These are phyloP conservation scores for Colletotrichum aenigma DNA, from an alignment of 2,329 filamentous ascomycete genomes.

Conservation along the genomic window DNA sequence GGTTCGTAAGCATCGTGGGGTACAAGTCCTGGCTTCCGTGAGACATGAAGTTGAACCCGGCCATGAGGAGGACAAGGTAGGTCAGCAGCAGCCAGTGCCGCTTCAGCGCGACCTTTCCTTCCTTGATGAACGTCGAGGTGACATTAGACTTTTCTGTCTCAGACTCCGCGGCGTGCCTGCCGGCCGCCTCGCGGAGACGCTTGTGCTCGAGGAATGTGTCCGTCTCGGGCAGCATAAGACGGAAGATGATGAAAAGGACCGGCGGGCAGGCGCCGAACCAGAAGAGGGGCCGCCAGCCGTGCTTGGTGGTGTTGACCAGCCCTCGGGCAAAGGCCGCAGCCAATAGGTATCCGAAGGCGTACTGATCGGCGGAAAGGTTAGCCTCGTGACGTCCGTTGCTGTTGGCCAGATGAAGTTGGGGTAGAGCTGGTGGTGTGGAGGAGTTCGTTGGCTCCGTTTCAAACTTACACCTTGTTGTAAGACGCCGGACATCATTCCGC, in stretches of 20 bases:
- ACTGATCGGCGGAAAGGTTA: conserved; percentile 38
- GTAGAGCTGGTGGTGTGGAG: not conserved
- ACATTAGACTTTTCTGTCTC: conserved; percentile 43
- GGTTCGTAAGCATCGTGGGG: conserved; percentile 62
- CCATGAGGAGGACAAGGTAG: conserved; percentile 87
- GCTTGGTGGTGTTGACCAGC: conserved; percentile 75
- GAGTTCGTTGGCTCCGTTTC: conserved; percentile 39
- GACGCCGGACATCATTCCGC: conserved; percentile 77
- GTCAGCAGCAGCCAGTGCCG: conserved; percentile 80
- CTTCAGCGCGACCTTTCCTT: conserved; percentile 79
- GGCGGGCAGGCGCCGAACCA: conserved; percentile 89
- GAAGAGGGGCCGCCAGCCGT: conserved; percentile 84
- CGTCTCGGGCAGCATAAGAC: conserved; percentile 80
- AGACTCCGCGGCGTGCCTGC: not conserved
- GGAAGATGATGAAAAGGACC: conserved; percentile 79
- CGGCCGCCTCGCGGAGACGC: conserved; percentile 56
- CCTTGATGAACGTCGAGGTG: conserved; percentile 71
- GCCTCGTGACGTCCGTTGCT: not conserved
- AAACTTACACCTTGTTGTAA: conserved; percentile 68
- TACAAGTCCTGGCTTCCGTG: conserved; percentile 73
- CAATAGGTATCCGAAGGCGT: conserved; percentile 68
- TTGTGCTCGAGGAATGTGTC: conserved; percentile 72
- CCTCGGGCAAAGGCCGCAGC: conserved; percentile 64
- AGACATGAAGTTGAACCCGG: conserved; percentile 91
- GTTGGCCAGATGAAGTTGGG: not conserved